Conservation (phyloP, 257 asterid species). For the Orobanche coerulescens region DNA sequence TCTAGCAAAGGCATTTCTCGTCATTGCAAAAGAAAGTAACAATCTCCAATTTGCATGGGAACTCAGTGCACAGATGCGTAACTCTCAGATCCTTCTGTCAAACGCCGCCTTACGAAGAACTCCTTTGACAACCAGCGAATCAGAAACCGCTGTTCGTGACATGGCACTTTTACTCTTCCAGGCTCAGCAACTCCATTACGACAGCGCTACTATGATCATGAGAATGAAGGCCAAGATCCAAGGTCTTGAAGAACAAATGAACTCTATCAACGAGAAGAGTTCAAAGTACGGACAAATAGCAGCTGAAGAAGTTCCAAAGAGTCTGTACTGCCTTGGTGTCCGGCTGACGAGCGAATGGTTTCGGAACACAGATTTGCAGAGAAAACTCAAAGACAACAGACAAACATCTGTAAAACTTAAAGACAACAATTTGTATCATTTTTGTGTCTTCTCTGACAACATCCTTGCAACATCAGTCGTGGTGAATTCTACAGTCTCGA, state of each 20-base stretch:
- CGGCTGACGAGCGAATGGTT: slow-evolving; percentile 55
- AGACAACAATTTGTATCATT: slow-evolving; percentile 46
- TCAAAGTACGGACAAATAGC: slow-evolving; percentile 56
- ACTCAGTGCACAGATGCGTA: slow-evolving; percentile 56
- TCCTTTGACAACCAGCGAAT: slow-evolving; percentile 44
- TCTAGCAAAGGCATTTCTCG: slow-evolving; percentile 51
- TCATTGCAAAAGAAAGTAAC: slow-evolving; percentile 57
- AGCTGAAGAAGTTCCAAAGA: slow-evolving; percentile 65
- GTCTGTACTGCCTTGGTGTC: slow-evolving; percentile 54
- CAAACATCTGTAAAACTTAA: slow-evolving; percentile 34
- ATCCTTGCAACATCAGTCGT: slow-evolving; percentile 58
- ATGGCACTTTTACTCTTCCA: slow-evolving; percentile 59
- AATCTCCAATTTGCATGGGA: slow-evolving; percentile 71
- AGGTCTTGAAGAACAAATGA: slow-evolving; percentile 46
- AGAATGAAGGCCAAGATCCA: slow-evolving; percentile 54
- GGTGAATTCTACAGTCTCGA: slow-evolving; percentile 49
- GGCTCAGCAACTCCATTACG: slow-evolving; percentile 64
- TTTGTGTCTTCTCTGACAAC: slow-evolving; percentile 64
- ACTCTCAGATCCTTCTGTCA: slow-evolving; percentile 51
- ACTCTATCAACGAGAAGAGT: slow-evolving; percentile 38
- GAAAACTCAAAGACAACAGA: slow-evolving; percentile 30
- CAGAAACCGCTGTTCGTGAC: slow-evolving; percentile 46
- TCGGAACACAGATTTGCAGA: slow-evolving; percentile 27
- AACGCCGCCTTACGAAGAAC: slow-evolving; percentile 52
- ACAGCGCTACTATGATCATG: slow-evolving; percentile 63